phyloP scores from a whole-genome alignment of 768 basidiomycete species.

The Panellus pusillus region DNA sequence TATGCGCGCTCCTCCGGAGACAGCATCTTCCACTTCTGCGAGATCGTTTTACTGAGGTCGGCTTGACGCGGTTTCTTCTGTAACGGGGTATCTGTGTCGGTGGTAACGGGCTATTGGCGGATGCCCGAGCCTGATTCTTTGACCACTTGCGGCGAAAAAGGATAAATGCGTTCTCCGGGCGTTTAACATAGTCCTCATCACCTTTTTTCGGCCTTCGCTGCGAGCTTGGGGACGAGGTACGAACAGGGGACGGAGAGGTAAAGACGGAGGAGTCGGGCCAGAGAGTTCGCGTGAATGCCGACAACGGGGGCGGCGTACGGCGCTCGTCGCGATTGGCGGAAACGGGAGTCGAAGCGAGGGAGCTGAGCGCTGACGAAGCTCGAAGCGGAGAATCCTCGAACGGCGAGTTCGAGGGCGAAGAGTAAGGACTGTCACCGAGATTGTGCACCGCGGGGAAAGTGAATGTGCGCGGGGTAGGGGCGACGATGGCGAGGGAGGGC shows the following conservation, averaged over 20 bases:
- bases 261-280: constrained; percentile 37
- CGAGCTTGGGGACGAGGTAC: constrained; percentile 44
- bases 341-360: constrained; percentile 22
- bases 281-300: constrained; percentile 35
- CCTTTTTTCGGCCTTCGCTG: constrained; percentile 58
- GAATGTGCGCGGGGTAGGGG: constrained; percentile 71
- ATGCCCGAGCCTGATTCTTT: constrained; percentile 47
- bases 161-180: constrained; percentile 83
- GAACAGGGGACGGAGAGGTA: constrained; percentile 42
- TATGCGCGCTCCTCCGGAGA: constrained; percentile 61
- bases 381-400: constrained; percentile 54
- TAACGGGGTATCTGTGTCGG: constrained; percentile 2
- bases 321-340: constrained; percentile 20
- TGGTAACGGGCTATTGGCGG: background rate
- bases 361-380: constrained; percentile 51
- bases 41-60: constrained; percentile 79
- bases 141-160: constrained; percentile 79
- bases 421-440: constrained; percentile 68
- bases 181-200: constrained; percentile 80
- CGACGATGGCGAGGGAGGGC: constrained; percentile 58
- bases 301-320: background rate
- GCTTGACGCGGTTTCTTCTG: constrained; percentile 73
- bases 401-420: constrained; percentile 66
- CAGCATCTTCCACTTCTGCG: constrained; percentile 76
- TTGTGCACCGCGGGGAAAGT: constrained; percentile 62